Conservation (phyloP, 495 filamentous ascomycete genomes). For the Aspergillus heteromorphus region DNA sequence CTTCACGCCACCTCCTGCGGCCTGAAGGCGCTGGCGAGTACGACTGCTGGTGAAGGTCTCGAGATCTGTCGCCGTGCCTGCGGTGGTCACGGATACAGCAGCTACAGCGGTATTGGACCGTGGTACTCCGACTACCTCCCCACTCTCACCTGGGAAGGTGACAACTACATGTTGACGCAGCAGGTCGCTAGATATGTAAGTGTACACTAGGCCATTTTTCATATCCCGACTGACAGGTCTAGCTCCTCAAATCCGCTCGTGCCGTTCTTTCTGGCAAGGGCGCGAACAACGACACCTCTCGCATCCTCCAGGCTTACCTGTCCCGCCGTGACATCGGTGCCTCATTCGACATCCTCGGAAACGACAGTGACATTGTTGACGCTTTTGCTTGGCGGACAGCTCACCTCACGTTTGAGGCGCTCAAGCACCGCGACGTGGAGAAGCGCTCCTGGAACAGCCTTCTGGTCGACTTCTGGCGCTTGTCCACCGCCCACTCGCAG, state of each 20-base stretch:
- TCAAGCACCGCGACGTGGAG: slow-evolving; percentile 65
- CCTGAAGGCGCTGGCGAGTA: slow-evolving; percentile 63
- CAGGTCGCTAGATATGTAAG: slow-evolving; percentile 66
- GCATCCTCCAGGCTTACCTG: slow-evolving; percentile 55
- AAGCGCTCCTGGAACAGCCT: slow-evolving; percentile 67
- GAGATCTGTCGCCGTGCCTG: slow-evolving; percentile 67
- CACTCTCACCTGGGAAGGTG: slow-evolving; percentile 60
- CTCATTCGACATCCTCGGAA: slow-evolving; percentile 60
- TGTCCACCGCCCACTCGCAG: slow-evolving; percentile 63
- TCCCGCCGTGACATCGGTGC: slow-evolving; percentile 58
- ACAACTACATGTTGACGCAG: slow-evolving; percentile 76
- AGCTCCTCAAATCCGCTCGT: slow-evolving; percentile 59
- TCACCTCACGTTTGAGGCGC: slow-evolving; percentile 64
- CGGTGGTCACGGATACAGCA: slow-evolving; percentile 69
- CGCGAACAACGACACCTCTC: slow-evolving; percentile 51
- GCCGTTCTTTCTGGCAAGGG: slow-evolving; percentile 52
- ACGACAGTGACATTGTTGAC: slow-evolving; percentile 57
- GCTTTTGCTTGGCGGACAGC: slow-evolving; percentile 68
- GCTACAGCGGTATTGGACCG: slow-evolving; percentile 61
- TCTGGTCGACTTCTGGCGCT: slow-evolving; percentile 67
- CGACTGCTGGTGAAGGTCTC: slow-evolving; percentile 61
- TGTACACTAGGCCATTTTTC: background rate
- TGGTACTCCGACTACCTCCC: slow-evolving; percentile 67
- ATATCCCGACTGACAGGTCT: slow-evolving; percentile 1
- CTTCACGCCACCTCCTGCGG: slow-evolving; percentile 70